Base-by-base conservation (phyloP, 768 basidiomycete species). In the Tulasnella sp. region DNA sequence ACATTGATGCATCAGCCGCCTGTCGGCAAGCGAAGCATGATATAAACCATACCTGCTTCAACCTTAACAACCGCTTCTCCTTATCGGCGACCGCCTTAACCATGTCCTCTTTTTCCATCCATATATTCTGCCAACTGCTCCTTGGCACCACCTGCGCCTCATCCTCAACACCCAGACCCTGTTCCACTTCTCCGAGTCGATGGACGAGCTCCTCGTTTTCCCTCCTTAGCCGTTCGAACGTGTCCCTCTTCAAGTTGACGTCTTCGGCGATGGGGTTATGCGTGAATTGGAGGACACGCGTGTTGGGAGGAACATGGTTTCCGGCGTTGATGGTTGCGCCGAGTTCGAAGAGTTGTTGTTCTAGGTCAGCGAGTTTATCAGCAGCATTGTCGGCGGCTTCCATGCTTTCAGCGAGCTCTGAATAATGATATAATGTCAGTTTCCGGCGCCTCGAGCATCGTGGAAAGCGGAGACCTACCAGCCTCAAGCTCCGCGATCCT, bases 221-320 rank as follows among this genome's bases (percentile, higher is more conserved):
- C 58, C 83, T 84, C 82, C 88, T 89, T 40, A 98, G 84, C 29
- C 91, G 85, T 45, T 95, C 90, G 84, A 98, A 86, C 25, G 87
- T 90, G 29, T 87, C 90, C 78, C 90, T 87, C 69, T 95, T 86
- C 37, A 93, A 84, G 67, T 93, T 92, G 17, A 88, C 88, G 89
- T 94, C 93, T 78, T 90, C 85, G 79, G 90, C 87, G n/a, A 92
- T 93, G 0, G 96, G 96, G 79, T 96, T 96, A 67, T 91, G 89
- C 9, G 83, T 83, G 79, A 96, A 82, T 70, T 88, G 86, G n/a
- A 94, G 82, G 1, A 94, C 86, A 5, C 91, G 89, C 25, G 87
- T 85, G 49, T 88, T 88, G 0, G 91, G 91, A 0, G 93, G 92
- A 0, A 93, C 85, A 79, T 93, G 91, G 54, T 90, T 84, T 3